Evolutionary conservation across 805 yeast genomes (phyloP), one percentile per base, ranked within the genome.

Genomic region (Cyberlindnera meyerae): DNA sequence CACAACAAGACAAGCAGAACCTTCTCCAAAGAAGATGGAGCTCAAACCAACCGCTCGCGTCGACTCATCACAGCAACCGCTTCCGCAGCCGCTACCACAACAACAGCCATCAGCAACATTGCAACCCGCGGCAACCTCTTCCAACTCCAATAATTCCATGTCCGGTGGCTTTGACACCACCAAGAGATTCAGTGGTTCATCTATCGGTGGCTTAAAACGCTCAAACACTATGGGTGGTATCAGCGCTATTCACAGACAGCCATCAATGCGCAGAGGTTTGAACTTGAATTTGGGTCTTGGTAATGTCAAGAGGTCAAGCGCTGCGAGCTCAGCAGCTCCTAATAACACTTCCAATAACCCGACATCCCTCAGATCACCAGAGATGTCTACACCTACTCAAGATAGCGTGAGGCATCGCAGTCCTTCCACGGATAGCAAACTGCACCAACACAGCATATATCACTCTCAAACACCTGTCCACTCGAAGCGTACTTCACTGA

Each of bases 281-380:
- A 52, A 54, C 31, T 36, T 54, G 36, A 52, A 54, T 29, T 34
- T 54, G 18, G 49, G 47, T 4, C 31, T 54, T 13, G 38, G 22
- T 20, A 20, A 36, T 24, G 17, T 40, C 32, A 35, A 40, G 24
- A 24, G 36, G 13, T 15, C 42, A 2, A 25, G 27, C 11, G 17
- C 32, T 17, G 11, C 7, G 27, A 27, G 14, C 31, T 16, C 32
- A n/a, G 18, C 12, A 14, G 18, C 22, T 18, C 11, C 22, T n/a
- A n/a, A n/a, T n/a, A n/a, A n/a, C n/a, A n/a, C n/a, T n/a, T n/a
- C n/a, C n/a, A n/a, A n/a, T n/a, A n/a, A n/a, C n/a, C n/a, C n/a
- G n/a, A n/a, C n/a, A n/a, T 4, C 29, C 2, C 31, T 31, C 16
- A 47, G 34, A 12, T 33, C 42, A 11, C 39, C 33, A 11, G 42